A percentile compares a stretch with the other conserved stretches of the same genome.
Conservation (phyloP, 306 rosid genomes). For the Psophocarpus tetragonolobus region DNA sequence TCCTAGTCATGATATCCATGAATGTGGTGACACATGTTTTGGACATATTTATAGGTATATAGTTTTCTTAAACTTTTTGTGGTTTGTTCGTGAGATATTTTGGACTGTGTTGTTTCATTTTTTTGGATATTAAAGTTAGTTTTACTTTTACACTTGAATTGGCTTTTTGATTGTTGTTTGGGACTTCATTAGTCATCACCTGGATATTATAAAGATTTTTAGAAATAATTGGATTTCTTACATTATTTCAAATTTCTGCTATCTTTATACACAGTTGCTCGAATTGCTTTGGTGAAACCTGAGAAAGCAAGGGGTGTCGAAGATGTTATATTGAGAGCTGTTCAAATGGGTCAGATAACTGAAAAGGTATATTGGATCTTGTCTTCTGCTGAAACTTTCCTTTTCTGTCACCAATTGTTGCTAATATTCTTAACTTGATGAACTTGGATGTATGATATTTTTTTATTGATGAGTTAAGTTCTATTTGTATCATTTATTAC, state of each 20-base stretch:
- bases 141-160: not conserved
- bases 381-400: not conserved
- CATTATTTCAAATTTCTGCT: slow-evolving; percentile 3
- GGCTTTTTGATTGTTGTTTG: not conserved
- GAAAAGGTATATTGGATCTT: slow-evolving; percentile 65
- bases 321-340: slow-evolving; percentile 91
- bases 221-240: not conserved
- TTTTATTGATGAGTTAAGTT: not conserved
- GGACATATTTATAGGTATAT: not conserved
- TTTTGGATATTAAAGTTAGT: not conserved
- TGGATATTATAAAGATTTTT: not conserved
- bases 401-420: slow-evolving; percentile 14
- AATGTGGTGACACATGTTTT: not conserved
- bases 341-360: slow-evolving; percentile 90
- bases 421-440: not conserved
- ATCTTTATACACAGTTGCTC: slow-evolving; percentile 50
- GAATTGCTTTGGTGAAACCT: slow-evolving; percentile 98
- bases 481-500: not conserved
- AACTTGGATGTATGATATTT: not conserved
- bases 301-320: slow-evolving; percentile 98
- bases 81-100: not conserved
- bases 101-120: not conserved
- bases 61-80: not conserved
- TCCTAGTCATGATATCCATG: not conserved
- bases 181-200: not conserved